Base-by-base conservation (phyloP, 2,329 filamentous ascomycete genomes). In the Neophaeococcomyces aloes region DNA sequence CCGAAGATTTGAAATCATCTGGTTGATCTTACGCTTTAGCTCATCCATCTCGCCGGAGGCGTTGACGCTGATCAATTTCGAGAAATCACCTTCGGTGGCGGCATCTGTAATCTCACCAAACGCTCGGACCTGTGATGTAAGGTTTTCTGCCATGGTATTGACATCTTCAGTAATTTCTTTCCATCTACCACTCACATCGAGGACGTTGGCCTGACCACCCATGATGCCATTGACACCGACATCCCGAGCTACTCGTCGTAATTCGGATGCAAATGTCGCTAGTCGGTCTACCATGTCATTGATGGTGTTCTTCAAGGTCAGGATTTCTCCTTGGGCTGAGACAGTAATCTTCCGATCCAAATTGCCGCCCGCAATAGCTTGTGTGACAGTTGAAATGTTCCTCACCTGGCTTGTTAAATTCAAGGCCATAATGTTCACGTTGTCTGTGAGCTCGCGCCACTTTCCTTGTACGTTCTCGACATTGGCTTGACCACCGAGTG, bases 1-100 rank as follows among this genome's bases (percentile, higher is more conserved):
- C 54, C 89, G 75, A 50, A 98, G 69, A 60, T 94, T 94, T 61
- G 85, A 91, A 42, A 96, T 88, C 91, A 98, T 98, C 69, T 93
- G 86, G 62, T 96, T 98, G 74, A 98, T 96, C 72, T 96, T 96
- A 57, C 88, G 81, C 68, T 98, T 98, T 56, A 98, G 74, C 64
- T 96, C 89, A 65, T 96, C 91, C 91, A 98, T 96, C 65, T 98
- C 91, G 51, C 91, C 91, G 10, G 89, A 95, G 15, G 91, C 91
- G 63, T 95, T 88, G 14, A 98, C 89, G 37, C 91, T 94, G 61
- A 98, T 89, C 46, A 93, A 79, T 61, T 95, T 94, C 18, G 86
- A 94, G 63, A 96, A 96, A 64, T 98, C 89, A 51, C 91, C 91
- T 60, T 94, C 88, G 47, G 89, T 95, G 21, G 91, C 91, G 29